Percentiles rank a stretch among this genome's conserved stretches.
These are phyloP conservation scores for Chlorella sp. DNA, from an alignment of 139 green algal species.

Conservation along the genomic window DNA sequence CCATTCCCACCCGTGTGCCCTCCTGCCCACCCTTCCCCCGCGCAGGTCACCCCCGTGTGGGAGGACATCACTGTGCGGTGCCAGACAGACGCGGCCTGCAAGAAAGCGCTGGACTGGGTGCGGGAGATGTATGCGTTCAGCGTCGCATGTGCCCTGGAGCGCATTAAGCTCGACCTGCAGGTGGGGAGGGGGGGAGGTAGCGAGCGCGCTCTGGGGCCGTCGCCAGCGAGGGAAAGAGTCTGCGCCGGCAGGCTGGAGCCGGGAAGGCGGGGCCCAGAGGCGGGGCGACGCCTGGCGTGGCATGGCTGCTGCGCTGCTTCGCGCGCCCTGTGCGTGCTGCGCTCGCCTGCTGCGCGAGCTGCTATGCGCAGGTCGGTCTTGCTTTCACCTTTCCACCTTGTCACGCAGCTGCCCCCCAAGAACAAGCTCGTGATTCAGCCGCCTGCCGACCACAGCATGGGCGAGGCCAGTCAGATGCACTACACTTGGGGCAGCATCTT, in stretches of 20 bases:
- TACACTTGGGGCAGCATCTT: constrained; percentile 82
- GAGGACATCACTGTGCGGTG: constrained; percentile 63
- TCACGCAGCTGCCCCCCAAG: constrained; percentile 39
- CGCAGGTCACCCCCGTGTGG: constrained; percentile 57
- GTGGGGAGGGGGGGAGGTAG: background rate
- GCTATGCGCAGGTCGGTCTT: too few species aligned
- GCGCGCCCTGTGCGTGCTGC: background rate
- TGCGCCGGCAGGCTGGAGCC: background rate
- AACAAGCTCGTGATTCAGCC: constrained; percentile 80
- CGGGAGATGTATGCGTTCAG: constrained; percentile 90
- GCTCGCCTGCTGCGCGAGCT: too few species aligned
- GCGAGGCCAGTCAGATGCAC: constrained; percentile 68
- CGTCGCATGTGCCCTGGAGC: constrained; percentile 42
- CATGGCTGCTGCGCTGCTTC: background rate
- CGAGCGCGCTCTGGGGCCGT: background rate
- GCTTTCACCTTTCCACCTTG: too few species aligned
- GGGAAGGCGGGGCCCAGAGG: too few species aligned
- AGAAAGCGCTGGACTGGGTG: constrained; percentile 71
- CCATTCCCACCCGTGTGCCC: background rate
- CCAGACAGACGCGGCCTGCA: constrained; percentile 38
- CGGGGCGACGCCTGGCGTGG: background rate
- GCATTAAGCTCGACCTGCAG: constrained; percentile 43
- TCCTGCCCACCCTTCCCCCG: background rate
- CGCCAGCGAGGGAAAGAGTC: background rate
- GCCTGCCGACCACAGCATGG: constrained; percentile 69